Base-by-base conservation (phyloP, 441 rosid species). In the Populus hybrid region DNA sequence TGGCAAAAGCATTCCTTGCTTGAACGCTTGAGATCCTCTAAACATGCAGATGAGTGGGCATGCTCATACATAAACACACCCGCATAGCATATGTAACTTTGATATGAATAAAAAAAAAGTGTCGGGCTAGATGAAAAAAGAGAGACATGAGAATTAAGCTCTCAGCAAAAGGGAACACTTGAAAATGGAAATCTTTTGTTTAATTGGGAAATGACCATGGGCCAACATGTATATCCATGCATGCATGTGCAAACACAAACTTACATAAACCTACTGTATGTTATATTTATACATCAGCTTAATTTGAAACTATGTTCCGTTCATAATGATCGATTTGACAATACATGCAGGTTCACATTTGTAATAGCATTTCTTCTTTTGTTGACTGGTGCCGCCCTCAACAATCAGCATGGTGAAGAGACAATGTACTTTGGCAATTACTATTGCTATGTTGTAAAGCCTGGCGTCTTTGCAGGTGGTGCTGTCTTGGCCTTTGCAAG, bases 391-490 rank as follows among this genome's bases (percentile, higher is more conserved):
- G 93, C 99, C 77, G 90, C 92, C 8, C 91, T 95, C 35, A 95
- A 93, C 66, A 86, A 87, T 82, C 91, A 83, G 81, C 97, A 85
- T 74, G 89, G 78, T 7, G 89, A 89, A 78, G 88, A 89, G 74
- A 79, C 86, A 74, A 45, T 79, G 78, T 82, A 87, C 78, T 79
- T 85, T 4, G 87, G 88, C 68, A 81, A 28, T 82, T 89, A 89
- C 89, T 85, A 84, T 80, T 95, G 99, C 85, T 91, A 88, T 75
- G 90, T 92, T 29, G 97, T 92, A 70, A 92, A 90, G 77, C 92
- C 92, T 0, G 97, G 98, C 33, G 97, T 93, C 42, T 95, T 93
- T 90, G 90, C 94, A 0, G 90, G 86, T 4, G 97, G 97, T 56
- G 86, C 97, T 68, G 45, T 90, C 74, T 76, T 95, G 63, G 88